Percentiles rank a stretch among this genome's conserved stretches.
phyloP scores from a whole-genome alignment of 164 flowering plant genomes.

The Stephania japonica region DNA sequence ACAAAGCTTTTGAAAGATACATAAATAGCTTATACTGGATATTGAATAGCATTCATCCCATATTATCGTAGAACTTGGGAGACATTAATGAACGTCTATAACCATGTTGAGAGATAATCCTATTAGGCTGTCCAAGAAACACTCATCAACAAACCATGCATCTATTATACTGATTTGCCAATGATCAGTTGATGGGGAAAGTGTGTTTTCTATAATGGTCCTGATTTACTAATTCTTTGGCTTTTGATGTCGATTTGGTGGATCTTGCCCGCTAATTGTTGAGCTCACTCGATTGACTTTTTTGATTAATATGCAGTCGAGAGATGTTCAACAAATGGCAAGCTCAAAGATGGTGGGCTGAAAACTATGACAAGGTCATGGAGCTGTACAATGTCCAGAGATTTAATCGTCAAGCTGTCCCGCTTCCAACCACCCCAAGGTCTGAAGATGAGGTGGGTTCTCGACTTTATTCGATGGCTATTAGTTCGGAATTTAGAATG shows the following conservation, averaged over 20 bases:
- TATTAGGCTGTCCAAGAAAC: neutral
- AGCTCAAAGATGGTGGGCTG: conserved; percentile 99
- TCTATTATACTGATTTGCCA: neutral
- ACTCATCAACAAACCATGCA: neutral
- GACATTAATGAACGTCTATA: no score
- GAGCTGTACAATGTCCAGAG: conserved; percentile 92
- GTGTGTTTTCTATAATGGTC: neutral
- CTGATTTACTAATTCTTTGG: neutral
- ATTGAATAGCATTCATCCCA: neutral
- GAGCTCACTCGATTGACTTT: neutral
- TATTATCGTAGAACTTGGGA: no score
- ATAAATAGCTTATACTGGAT: neutral
- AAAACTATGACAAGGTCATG: conserved; percentile 93
- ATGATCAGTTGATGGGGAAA: neutral
- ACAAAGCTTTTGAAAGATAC: neutral
- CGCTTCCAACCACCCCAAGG: conserved; percentile 62
- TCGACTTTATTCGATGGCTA: neutral
- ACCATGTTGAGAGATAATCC: neutral
- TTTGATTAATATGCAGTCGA: conserved; percentile 47
- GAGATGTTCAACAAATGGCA: conserved; percentile 97
- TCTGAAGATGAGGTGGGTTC: conserved; percentile 77
- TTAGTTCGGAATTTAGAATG: neutral
- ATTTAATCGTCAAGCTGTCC: conserved; percentile 64
- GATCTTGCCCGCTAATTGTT: neutral
- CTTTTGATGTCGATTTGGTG: neutral